Conservation (phyloP, 169 alveolate genomes). For the Cryptosporidium sp. region DNA sequence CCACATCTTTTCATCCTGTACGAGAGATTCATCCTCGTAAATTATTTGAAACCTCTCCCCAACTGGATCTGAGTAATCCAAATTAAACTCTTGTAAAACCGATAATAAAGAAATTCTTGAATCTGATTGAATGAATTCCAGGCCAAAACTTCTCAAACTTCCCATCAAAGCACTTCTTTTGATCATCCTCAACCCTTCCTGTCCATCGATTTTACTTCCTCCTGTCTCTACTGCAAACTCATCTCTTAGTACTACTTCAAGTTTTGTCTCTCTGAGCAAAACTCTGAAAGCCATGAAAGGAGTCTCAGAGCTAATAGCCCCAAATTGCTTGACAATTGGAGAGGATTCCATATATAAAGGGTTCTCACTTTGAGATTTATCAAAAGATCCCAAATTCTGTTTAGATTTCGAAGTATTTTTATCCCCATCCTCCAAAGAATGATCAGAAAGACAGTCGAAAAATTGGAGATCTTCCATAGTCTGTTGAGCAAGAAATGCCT, state of each 20-base stretch:
- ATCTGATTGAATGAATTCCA: constrained; percentile 55
- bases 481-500: not conserved
- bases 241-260: constrained; percentile 22
- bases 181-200: not conserved
- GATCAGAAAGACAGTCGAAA: constrained; percentile 63
- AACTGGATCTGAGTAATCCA: constrained; percentile 27
- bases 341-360: not conserved
- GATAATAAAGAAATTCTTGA: constrained; percentile 39
- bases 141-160: constrained; percentile 34
- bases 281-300: constrained; percentile 60
- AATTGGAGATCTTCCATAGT: constrained; percentile 2
- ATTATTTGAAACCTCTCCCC: constrained; percentile 40
- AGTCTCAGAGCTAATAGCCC: constrained; percentile 25
- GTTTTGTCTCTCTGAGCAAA: constrained; percentile 50
- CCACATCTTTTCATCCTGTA: constrained; percentile 39
- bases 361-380: not conserved
- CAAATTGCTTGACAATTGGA: not conserved
- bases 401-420: not conserved
- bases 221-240: not conserved
- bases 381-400: not conserved
- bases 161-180: constrained; percentile 24
- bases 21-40: constrained; percentile 24
- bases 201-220: not conserved
- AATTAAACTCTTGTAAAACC: constrained; percentile 47
- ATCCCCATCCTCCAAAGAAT: not conserved